Evolutionary conservation across 192 early-diverging fungal genomes (phyloP).

Genomic region (Neocallimastix lanati): DNA sequence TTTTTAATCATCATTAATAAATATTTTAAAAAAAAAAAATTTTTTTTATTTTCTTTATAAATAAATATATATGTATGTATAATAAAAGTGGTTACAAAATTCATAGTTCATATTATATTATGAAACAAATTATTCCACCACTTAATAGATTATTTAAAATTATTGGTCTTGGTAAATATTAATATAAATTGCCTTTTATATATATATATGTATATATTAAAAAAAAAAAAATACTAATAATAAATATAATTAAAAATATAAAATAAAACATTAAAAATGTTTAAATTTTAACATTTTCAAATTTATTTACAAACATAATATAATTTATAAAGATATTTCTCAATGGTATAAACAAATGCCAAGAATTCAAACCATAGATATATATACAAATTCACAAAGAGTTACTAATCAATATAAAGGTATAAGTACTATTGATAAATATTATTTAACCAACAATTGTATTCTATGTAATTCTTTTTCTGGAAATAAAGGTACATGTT

Average conservation of each 20-base stretch:
- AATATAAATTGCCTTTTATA: too few relatives aligned
- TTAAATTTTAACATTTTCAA: too few relatives aligned
- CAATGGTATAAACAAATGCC: constrained; percentile 9
- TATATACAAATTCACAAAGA: not conserved
- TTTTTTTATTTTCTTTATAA: too few relatives aligned
- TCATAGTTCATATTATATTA: constrained; percentile 69
- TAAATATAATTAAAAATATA: too few relatives aligned
- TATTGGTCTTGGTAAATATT: constrained; percentile 41
- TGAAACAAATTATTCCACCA: constrained; percentile 65
- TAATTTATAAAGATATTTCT: not conserved
- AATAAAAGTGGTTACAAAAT: constrained; percentile 42
- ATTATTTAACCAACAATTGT: constrained; percentile 14
- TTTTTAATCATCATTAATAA: too few relatives aligned
- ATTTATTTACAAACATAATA: too few relatives aligned
- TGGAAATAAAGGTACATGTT: not conserved
- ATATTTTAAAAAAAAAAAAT: too few relatives aligned
- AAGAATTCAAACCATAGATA: not conserved
- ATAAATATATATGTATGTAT: too few relatives aligned
- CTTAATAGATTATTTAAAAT: constrained; percentile 60
- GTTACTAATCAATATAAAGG: not conserved
- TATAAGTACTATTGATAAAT: constrained; percentile 11
- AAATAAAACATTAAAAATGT: too few relatives aligned
- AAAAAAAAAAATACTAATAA: too few relatives aligned
- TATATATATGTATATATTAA: too few relatives aligned
- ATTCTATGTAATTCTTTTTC: constrained; percentile 7